A percentile compares a stretch with the other conserved stretches of the same genome.
Conservation (phyloP, 768 basidiomycete genomes). For the Calocybe gangraenosa region DNA sequence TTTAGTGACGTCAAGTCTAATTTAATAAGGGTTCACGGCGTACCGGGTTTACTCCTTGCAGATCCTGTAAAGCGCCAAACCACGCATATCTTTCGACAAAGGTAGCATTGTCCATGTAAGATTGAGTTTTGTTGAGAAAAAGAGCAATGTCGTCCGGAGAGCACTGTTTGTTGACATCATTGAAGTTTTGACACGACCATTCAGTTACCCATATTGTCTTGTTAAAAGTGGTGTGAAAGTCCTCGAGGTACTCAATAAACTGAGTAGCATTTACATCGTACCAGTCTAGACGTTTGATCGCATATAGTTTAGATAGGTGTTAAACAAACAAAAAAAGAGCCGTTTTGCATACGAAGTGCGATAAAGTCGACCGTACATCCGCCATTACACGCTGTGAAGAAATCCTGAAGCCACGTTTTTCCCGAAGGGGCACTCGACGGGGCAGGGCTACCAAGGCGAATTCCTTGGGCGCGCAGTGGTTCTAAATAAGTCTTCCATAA, state of each 20-base stretch:
- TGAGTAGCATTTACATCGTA: conserved; percentile 9
- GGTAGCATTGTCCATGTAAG: conserved; percentile 46
- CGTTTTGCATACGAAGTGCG: conserved; percentile 40
- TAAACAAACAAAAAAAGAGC: conserved; percentile 14
- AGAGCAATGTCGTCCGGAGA: conserved; percentile 35
- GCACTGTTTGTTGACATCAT: conserved; percentile 38
- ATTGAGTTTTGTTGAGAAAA: conserved; percentile 49
- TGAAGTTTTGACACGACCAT: conserved; percentile 51
- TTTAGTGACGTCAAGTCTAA: too few relatives aligned
- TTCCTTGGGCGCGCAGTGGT: conserved; percentile 40
- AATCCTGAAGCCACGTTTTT: conserved; percentile 51
- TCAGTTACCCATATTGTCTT: background rate
- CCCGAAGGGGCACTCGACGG: conserved; percentile 48
- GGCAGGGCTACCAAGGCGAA: conserved; percentile 51
- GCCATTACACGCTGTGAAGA: conserved; percentile 42
- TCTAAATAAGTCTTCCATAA: conserved; percentile 51
- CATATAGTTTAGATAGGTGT: background rate
- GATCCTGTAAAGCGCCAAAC: conserved; percentile 53
- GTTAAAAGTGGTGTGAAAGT: conserved; percentile 1
- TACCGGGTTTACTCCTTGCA: conserved; percentile 46
- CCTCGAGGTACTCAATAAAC: conserved; percentile 7
- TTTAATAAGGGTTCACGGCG: background rate
- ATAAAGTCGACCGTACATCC: conserved; percentile 56
- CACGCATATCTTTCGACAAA: conserved; percentile 60
- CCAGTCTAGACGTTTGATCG: background rate